Evolutionary conservation across 208 protist species (phyloP), one percentile per base, ranked within the genome.

Genomic region (Acanthamoeba lugdunensis): DNA sequence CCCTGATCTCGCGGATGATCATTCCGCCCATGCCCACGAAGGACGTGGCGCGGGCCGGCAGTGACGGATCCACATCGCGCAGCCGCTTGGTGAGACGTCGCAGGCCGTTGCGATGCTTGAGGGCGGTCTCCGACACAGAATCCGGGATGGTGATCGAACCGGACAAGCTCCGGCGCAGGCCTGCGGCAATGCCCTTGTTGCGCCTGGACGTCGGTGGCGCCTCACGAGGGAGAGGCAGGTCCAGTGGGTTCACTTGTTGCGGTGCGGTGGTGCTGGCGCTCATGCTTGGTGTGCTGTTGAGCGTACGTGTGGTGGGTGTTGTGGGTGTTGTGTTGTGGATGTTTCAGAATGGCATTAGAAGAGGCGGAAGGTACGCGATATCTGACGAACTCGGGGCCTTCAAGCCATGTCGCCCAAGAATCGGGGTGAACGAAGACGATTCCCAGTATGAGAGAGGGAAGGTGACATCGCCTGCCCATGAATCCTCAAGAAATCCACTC

Each of bases 51-150:
- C 50, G 45, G 30, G 79, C 79, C 48, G 79, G 79, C 1, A 88
- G 50, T 2, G 79, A 65, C 14, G 79, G 79, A 63, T 88, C 79
- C 50, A 88, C 79, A 23, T 88, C 79, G 28, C 54, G 45, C 50
- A 88, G 52, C 6, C n/a, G 8, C 79, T 88, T n/a, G 28, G 50
- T 88, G 79, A 88, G 79, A 30, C 79, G 79, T 6, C 79, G 79
- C 23, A 88, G 79, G 21, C 79, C 33, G 6, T 88, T 33, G 14
- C 79, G 79, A 16, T 65, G 79, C 30, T 63, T 58, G 50, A 88
- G 79, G 2, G 79, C 79, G 52, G 23, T 88, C 79, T 88, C 79
- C 18, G 79, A 88, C 54, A 88, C 28, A 1, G 79, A 88, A 2
- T 88, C 79, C 7, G 79, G 79, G 18, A 88, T 88, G 50, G 41